A percentile compares a stretch with the other conserved stretches of the same genome.
Evolutionary conservation across 164 flowering plant genomes (phyloP).

Genomic region (Dillenia suffruticosa): DNA sequence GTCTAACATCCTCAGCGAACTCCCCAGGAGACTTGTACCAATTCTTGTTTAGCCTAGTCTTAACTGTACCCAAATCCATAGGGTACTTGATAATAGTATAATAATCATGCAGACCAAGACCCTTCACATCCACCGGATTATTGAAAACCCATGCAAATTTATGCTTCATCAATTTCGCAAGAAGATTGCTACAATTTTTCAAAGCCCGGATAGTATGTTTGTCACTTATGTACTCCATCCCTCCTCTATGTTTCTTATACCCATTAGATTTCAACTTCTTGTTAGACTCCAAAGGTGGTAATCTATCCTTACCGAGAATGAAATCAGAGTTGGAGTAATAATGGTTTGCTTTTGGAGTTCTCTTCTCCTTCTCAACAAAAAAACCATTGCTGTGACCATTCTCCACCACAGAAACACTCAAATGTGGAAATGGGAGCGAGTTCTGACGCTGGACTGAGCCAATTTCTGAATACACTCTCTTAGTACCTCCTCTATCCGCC

Average conservation of each 20-base stretch:
- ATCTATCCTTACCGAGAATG: constrained; percentile 30
- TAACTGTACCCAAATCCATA: constrained; percentile 88
- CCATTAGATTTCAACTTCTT: constrained; percentile 32
- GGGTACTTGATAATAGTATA: constrained; percentile 61
- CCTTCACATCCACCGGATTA: constrained; percentile 63
- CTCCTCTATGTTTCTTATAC: constrained; percentile 15
- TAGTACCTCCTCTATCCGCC: constrained; percentile 11
- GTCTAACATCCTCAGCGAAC: constrained; percentile 84
- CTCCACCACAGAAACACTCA: constrained; percentile 25
- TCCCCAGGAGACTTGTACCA: constrained; percentile 67
- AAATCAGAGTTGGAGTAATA: constrained; percentile 28
- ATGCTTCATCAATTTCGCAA: constrained; percentile 69
- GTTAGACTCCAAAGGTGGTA: constrained; percentile 24
- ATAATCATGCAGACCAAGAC: constrained; percentile 68
- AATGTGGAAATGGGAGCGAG: constrained; percentile 12
- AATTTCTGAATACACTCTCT: constrained; percentile 23
- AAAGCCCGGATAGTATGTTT: constrained; percentile 26
- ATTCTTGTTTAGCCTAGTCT: constrained; percentile 45
- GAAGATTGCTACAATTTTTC: constrained; percentile 45
- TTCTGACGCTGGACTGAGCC: constrained; percentile 11
- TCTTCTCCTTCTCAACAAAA: constrained; percentile 34
- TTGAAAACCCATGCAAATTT: constrained; percentile 78
- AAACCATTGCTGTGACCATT: constrained; percentile 21
- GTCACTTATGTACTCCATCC: constrained; percentile 6
- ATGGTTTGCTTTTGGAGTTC: constrained; percentile 31